Conservation (phyloP, 495 filamentous ascomycete species). For the Penicillium odoratum region DNA sequence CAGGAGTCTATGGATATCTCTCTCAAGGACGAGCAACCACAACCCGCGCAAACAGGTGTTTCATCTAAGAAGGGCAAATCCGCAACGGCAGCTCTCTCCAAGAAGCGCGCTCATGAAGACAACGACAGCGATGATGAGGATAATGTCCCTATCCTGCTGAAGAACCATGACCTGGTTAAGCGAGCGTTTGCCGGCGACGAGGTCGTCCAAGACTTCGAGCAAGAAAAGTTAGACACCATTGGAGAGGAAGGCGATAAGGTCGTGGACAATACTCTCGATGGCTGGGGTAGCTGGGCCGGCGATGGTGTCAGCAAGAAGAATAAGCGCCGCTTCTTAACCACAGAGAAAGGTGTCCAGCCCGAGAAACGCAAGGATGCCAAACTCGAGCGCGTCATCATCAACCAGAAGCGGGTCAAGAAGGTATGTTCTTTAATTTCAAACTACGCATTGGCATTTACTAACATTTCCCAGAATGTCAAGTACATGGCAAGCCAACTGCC, state of each 20-base stretch:
- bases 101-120: slow-evolving; percentile 27
- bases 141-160: slow-evolving; percentile 63
- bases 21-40: slow-evolving; percentile 30
- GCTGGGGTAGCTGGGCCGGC: slow-evolving; percentile 91
- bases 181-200: slow-evolving; percentile 88
- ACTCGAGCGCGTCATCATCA: slow-evolving; percentile 84
- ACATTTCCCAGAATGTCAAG: slow-evolving; percentile 67
- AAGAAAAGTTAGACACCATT: slow-evolving; percentile 72
- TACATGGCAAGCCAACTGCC: slow-evolving; percentile 82
- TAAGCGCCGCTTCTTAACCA: slow-evolving; percentile 64
- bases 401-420: slow-evolving; percentile 89
- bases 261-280: slow-evolving; percentile 80
- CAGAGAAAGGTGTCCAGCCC: slow-evolving; percentile 71
- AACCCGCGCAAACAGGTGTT: slow-evolving; percentile 12
- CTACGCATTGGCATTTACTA: slow-evolving; percentile 16
- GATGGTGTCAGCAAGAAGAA: slow-evolving; percentile 69
- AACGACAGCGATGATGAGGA: slow-evolving; percentile 56
- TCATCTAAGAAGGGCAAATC: slow-evolving; percentile 22
- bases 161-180: slow-evolving; percentile 79
- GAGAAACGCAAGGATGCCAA: slow-evolving; percentile 79
- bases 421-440: slow-evolving; percentile 43
- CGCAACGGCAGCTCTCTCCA: slow-evolving; percentile 24
- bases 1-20: slow-evolving; percentile 44
- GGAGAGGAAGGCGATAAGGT: slow-evolving; percentile 84
- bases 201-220: slow-evolving; percentile 77